Evolutionary conservation across 768 basidiomycete species (phyloP).

Genomic region (Astraeus odoratus): DNA sequence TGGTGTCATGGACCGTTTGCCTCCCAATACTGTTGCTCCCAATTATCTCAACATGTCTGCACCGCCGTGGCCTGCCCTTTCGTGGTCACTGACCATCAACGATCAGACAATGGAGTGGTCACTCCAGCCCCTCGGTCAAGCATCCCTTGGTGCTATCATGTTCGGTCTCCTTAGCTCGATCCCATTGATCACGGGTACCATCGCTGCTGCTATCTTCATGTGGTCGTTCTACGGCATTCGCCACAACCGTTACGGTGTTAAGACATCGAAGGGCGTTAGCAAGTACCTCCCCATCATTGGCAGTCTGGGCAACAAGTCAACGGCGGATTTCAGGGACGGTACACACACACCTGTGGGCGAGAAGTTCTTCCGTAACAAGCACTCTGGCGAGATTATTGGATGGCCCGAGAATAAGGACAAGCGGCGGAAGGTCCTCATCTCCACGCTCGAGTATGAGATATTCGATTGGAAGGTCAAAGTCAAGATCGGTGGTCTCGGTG

Average conservation of each 20-base stretch:
- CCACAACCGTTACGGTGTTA: slow-evolving; percentile 87
- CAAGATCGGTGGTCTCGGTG: slow-evolving; percentile 95
- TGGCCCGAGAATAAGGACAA: slow-evolving; percentile 95
- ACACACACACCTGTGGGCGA: slow-evolving; percentile 46
- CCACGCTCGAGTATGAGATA: slow-evolving; percentile 93
- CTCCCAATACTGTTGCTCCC: slow-evolving; percentile 78
- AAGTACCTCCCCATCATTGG: slow-evolving; percentile 90
- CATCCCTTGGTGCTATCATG: slow-evolving; percentile 78
- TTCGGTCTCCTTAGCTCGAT: slow-evolving; percentile 77
- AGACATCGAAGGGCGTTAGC: slow-evolving; percentile 58
- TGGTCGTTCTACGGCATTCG: slow-evolving; percentile 96
- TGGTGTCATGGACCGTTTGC: slow-evolving; percentile 82
- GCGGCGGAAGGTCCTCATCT: slow-evolving; percentile 83
- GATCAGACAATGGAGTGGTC: slow-evolving; percentile 74
- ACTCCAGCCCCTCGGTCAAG: slow-evolving; percentile 74
- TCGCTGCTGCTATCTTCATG: slow-evolving; percentile 85
- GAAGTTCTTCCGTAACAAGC: slow-evolving; percentile 63
- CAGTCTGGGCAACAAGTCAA: slow-evolving; percentile 54
- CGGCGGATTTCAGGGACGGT: slow-evolving; percentile 61
- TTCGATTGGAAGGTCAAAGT: slow-evolving; percentile 97
- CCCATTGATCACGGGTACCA: slow-evolving; percentile 76
- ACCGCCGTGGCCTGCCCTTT: slow-evolving; percentile 80
- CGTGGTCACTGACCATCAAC: slow-evolving; percentile 80
- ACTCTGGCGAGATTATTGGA: slow-evolving; percentile 73
- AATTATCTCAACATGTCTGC: slow-evolving; percentile 91